phyloP scores from a whole-genome alignment of 2,329 filamentous ascomycete genomes.

The Claviceps pusilla region DNA sequence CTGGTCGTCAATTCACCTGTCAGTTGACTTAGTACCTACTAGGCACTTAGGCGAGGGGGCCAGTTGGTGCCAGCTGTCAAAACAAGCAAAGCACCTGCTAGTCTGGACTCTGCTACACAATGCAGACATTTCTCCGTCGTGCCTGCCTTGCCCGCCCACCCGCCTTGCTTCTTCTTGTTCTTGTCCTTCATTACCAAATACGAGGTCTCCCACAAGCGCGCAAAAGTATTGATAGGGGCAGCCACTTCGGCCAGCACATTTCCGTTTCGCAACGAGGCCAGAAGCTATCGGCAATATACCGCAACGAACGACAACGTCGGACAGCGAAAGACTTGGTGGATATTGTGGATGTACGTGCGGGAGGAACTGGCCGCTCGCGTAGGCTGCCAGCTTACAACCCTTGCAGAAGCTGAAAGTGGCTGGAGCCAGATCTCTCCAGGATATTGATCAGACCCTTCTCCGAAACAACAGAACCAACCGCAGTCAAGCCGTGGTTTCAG shows the following conservation, averaged over 20 bases:
- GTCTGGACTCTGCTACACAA: neutral
- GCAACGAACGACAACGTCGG: neutral
- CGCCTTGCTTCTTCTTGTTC: neutral
- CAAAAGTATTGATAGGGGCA: neutral
- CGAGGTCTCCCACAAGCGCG: neutral
- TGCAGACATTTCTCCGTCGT: neutral
- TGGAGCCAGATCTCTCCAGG: neutral
- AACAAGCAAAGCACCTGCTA: neutral
- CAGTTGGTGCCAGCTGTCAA: neutral
- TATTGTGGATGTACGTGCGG: too few relatives aligned
- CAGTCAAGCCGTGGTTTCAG: neutral
- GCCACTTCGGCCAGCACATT: neutral
- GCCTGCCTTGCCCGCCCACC: neutral
- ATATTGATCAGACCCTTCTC: neutral
- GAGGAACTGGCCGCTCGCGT: too few relatives aligned
- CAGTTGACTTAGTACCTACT: neutral
- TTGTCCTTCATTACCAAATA: neutral
- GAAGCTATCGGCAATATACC: neutral
- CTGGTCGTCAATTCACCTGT: neutral
- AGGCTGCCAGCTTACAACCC: neutral
- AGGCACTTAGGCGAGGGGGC: neutral
- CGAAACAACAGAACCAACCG: neutral
- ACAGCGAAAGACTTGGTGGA: too few relatives aligned
- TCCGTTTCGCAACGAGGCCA: neutral
- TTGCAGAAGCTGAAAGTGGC: neutral